phyloP scores from a whole-genome alignment of 2,329 filamentous ascomycete species.

The Rhynchosporium graminicola region DNA sequence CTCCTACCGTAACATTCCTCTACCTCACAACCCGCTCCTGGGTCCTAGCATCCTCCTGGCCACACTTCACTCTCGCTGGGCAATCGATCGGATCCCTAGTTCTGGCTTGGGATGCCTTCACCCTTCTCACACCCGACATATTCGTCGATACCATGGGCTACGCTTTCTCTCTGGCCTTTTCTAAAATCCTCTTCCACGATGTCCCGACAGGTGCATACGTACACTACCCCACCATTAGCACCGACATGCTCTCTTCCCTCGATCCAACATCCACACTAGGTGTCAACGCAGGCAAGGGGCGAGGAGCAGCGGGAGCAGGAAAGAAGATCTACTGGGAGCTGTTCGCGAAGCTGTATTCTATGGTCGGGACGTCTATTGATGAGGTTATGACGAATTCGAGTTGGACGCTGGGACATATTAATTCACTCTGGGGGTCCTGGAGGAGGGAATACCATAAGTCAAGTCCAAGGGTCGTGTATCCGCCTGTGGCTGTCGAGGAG shows the following conservation, averaged over 20 bases:
- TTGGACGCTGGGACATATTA: slow-evolving; percentile 88
- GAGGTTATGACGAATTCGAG: slow-evolving; percentile 97
- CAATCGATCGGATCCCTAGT: slow-evolving; percentile 88
- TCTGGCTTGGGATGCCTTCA: slow-evolving; percentile 89
- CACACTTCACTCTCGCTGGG: slow-evolving; percentile 88
- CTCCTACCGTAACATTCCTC: slow-evolving; percentile 81
- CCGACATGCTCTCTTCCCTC: slow-evolving; percentile 89
- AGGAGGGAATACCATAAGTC: slow-evolving; percentile 48
- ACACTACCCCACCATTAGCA: slow-evolving; percentile 97
- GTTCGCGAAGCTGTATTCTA: slow-evolving; percentile 81
- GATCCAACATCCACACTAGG: slow-evolving; percentile 65
- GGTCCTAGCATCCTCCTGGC: slow-evolving; percentile 85
- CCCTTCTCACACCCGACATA: slow-evolving; percentile 86
- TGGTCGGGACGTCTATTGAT: slow-evolving; percentile 80
- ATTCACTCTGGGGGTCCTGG: slow-evolving; percentile 72
- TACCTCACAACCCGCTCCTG: slow-evolving; percentile 87
- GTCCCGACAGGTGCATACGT: slow-evolving; percentile 92
- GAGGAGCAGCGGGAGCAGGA: slow-evolving; percentile 65
- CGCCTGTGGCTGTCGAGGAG: slow-evolving; percentile 87
- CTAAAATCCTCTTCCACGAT: slow-evolving; percentile 75
- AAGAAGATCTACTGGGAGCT: slow-evolving; percentile 86
- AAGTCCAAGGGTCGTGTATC: slow-evolving; percentile 76
- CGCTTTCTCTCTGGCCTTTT: slow-evolving; percentile 82
- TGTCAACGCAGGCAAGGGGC: slow-evolving; percentile 80
- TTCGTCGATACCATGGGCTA: slow-evolving; percentile 99